Evolutionary conservation across 805 yeast genomes (phyloP).

Genomic region (Metschnikowia reukaufii): DNA sequence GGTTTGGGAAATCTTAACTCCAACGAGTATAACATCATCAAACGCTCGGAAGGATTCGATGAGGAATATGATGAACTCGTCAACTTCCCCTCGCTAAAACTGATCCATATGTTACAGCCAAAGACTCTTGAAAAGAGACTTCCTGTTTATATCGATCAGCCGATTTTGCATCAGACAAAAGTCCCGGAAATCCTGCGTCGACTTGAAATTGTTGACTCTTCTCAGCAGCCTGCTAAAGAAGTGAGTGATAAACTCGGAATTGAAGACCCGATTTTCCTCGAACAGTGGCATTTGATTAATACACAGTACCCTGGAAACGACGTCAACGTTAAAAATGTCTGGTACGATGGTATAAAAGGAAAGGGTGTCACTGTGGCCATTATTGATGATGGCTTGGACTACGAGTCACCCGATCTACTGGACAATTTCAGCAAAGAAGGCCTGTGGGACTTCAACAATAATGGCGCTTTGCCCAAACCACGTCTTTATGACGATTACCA

Average conservation of each 20-base stretch:
- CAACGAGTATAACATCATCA: conserved; percentile 27
- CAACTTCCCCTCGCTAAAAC: conserved; percentile 33
- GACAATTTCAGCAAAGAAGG: conserved; percentile 73
- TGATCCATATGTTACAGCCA: conserved; percentile 57
- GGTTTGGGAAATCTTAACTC: conserved; percentile 38
- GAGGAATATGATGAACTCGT: conserved; percentile 27
- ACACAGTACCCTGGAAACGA: conserved; percentile 74
- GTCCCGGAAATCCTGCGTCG: conserved; percentile 1
- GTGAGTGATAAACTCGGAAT: conserved; percentile 59
- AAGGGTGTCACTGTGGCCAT: conserved; percentile 80
- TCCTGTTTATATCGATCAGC: conserved; percentile 47
- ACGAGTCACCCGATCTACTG: conserved; percentile 68
- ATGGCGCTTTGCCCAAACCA: conserved; percentile 75
- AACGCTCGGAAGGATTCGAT: conserved; percentile 29
- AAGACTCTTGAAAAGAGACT: conserved; percentile 53
- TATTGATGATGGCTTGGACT: conserved; percentile 93
- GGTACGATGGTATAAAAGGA: conserved; percentile 84
- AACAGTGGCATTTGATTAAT: conserved; percentile 93
- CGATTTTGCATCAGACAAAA: background rate
- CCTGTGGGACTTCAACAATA: conserved; percentile 90
- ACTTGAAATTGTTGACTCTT: conserved; percentile 47
- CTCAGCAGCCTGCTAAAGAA: conserved; percentile 45
- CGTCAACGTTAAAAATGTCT: conserved; percentile 80
- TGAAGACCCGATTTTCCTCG: conserved; percentile 75
- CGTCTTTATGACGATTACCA: conserved; percentile 80